phyloP scores from a whole-genome alignment of 208 protist genomes.

The Crithidia mellificae region DNA sequence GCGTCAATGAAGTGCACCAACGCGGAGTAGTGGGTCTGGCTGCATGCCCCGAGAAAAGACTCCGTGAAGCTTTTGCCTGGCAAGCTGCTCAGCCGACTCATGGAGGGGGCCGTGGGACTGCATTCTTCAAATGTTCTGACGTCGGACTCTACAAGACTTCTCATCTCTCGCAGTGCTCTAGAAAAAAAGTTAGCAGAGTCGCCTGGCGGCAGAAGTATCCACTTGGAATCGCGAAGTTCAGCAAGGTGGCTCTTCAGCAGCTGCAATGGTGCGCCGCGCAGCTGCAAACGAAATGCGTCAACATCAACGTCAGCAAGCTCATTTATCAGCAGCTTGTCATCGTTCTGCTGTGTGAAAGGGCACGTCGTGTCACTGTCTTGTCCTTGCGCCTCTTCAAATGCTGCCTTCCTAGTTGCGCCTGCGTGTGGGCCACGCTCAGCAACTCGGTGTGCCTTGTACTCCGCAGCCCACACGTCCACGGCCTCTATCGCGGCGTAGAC shows the following conservation, averaged over 20 bases:
- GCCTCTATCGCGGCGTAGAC: slow-evolving; percentile 17
- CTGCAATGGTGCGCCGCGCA: not conserved
- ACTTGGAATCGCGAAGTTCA: not conserved
- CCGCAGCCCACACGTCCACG: slow-evolving; percentile 18
- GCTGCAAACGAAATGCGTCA: slow-evolving; percentile 4
- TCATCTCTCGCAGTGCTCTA: not conserved
- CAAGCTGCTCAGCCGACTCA: not conserved
- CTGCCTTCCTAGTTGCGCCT: not conserved
- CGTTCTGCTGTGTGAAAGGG: not conserved
- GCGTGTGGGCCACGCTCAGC: not conserved
- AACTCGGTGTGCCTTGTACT: not conserved
- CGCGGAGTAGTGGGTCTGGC: not conserved
- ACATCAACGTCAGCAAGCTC: not conserved
- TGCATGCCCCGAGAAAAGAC: not conserved
- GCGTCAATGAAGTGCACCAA: not conserved
- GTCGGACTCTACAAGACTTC: not conserved
- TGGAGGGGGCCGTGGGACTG: not conserved
- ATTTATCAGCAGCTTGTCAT: no score
- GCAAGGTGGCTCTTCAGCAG: not conserved
- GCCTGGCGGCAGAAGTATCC: not conserved
- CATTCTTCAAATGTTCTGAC: not conserved
- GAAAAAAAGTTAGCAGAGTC: not conserved
- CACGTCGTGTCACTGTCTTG: no score
- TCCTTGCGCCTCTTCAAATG: not conserved
- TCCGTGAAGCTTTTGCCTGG: not conserved